Evolutionary conservation across 2,329 filamentous ascomycete species (phyloP).

Genomic region (Penicillium capsulatum): DNA sequence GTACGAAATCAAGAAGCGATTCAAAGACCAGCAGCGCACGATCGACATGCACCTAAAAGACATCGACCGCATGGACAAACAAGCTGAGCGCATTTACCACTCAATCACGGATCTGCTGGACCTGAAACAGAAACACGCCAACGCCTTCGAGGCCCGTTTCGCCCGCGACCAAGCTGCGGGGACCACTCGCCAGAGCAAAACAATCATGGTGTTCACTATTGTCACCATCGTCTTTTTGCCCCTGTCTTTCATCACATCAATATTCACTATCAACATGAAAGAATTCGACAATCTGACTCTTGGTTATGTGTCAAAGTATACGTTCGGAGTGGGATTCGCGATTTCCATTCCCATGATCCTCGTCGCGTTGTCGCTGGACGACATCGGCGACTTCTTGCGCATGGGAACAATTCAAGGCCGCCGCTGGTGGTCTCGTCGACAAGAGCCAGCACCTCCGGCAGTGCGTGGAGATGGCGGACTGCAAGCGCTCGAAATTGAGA

Average conservation of each 20-base stretch:
- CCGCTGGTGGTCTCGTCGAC: slow-evolving; percentile 22
- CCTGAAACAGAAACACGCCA: slow-evolving; percentile 66
- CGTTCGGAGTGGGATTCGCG: slow-evolving; percentile 54
- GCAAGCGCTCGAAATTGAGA: slow-evolving; percentile 25
- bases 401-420: slow-evolving; percentile 21
- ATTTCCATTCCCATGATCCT: slow-evolving; percentile 51
- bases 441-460: slow-evolving; percentile 1
- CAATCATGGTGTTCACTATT: slow-evolving; percentile 57
- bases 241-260: slow-evolving; percentile 52
- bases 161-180: slow-evolving; percentile 56
- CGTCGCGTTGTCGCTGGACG: slow-evolving; percentile 46
- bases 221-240: slow-evolving; percentile 58
- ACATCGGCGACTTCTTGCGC: slow-evolving; percentile 33
- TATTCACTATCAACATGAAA: slow-evolving; percentile 54
- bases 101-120: slow-evolving; percentile 61
- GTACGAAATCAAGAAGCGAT: slow-evolving; percentile 51
- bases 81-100: slow-evolving; percentile 57
- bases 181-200: slow-evolving; percentile 55
- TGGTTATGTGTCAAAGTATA: slow-evolving; percentile 52
- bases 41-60: slow-evolving; percentile 58
- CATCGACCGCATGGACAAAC: slow-evolving; percentile 60
- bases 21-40: slow-evolving; percentile 54
- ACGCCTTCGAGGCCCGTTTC: slow-evolving; percentile 61
- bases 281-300: slow-evolving; percentile 47
- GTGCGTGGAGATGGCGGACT: slow-evolving; percentile 5